These are phyloP conservation scores for Trichoderma asperellum DNA, from an alignment of 2,329 filamentous ascomycete species.

Conservation along the genomic window DNA sequence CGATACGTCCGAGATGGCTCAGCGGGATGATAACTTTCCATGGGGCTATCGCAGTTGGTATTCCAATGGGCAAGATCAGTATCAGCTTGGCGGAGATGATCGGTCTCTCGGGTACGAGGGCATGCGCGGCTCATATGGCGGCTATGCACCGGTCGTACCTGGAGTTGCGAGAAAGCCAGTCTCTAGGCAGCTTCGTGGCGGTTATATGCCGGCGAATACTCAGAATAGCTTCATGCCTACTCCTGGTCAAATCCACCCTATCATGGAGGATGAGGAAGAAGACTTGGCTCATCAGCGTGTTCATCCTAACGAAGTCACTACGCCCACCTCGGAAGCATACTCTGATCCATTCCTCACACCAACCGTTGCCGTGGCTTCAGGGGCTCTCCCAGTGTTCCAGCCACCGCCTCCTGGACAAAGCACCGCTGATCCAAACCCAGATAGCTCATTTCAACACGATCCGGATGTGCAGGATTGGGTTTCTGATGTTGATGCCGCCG, in stretches of 20 bases:
- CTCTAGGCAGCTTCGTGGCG: conserved; percentile 37
- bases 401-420: conserved; percentile 41
- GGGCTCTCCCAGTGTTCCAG: conserved; percentile 32
- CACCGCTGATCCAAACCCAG: conserved; percentile 48
- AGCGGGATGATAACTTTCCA: conserved; percentile 41
- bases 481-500: conserved; percentile 58
- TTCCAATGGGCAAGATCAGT: conserved; percentile 49
- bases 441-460: conserved; percentile 46
- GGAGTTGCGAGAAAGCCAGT: conserved; percentile 44
- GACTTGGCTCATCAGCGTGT: conserved; percentile 42
- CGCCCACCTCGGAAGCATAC: conserved; percentile 44
- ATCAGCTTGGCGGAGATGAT: conserved; percentile 36
- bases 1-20: conserved; percentile 52
- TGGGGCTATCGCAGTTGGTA: conserved; percentile 49
- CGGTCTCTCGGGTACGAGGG: conserved; percentile 56
- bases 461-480: conserved; percentile 64
- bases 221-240: conserved; percentile 36
- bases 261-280: conserved; percentile 63
- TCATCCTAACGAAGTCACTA: conserved; percentile 36
- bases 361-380: conserved; percentile 32
- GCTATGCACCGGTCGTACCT: conserved; percentile 29
- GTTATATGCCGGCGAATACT: conserved; percentile 41
- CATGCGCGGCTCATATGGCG: conserved; percentile 37
- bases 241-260: conserved; percentile 58
- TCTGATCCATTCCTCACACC: conserved; percentile 59